Conservation (phyloP, 2,329 filamentous ascomycete species). For the Botrytis porri region DNA sequence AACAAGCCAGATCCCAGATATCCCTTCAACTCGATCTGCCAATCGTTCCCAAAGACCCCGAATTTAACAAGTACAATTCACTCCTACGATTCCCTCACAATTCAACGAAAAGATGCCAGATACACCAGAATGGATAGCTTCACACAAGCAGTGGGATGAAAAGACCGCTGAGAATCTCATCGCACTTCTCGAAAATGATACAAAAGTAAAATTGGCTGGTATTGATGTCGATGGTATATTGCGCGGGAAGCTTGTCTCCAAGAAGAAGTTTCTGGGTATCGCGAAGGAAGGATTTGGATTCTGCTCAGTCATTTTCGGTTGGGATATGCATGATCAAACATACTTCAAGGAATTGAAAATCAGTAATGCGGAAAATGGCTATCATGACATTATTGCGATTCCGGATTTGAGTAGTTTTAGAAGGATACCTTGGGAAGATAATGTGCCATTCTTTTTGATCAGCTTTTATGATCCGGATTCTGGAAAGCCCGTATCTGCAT, state of each 20-base stretch:
- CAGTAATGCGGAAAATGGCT: conserved; percentile 88
- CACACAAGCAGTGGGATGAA: conserved; percentile 27
- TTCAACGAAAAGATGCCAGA: conserved; percentile 9
- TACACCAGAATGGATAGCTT: conserved; percentile 18
- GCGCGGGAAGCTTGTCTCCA: conserved; percentile 86
- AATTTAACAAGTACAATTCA: background rate
- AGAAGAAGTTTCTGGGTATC: conserved; percentile 87
- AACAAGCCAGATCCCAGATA: background rate
- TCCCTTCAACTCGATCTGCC: background rate
- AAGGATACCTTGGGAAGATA: conserved; percentile 85
- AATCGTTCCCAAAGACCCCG: background rate
- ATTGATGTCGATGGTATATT: conserved; percentile 84
- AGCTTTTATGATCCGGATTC: conserved; percentile 82
- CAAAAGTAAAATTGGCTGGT: conserved; percentile 81
- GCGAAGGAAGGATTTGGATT: conserved; percentile 83
- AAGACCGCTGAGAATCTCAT: conserved; percentile 65
- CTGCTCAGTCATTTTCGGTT: conserved; percentile 91
- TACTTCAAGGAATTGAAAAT: conserved; percentile 83
- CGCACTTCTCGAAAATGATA: conserved; percentile 65
- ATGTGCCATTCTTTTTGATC: conserved; percentile 81
- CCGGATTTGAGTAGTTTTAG: conserved; percentile 76
- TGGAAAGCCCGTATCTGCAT: conserved; percentile 67
- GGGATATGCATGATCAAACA: conserved; percentile 95
- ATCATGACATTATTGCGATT: conserved; percentile 78
- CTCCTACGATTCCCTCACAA: background rate